Evolutionary conservation across 1,284 basidiomycete genomes (phyloP).

Genomic region (Trichosporon inkin): DNA sequence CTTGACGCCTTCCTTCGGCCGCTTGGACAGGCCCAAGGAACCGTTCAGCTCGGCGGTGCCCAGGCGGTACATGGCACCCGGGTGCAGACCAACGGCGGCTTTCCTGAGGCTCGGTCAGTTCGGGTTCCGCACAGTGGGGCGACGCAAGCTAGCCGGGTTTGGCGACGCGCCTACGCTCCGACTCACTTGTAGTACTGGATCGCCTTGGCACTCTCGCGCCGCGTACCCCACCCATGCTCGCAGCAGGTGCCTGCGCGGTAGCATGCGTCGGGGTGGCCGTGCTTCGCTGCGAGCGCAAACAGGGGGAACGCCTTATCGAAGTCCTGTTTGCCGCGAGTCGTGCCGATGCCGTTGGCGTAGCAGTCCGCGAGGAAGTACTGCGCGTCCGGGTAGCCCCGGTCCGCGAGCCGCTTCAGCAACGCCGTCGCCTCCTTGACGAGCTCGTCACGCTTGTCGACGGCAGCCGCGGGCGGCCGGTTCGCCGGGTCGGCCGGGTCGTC

Average conservation of each 20-base stretch:
- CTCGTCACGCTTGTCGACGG: constrained; percentile 82
- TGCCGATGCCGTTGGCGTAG: constrained; percentile 94
- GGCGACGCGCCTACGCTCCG: not conserved
- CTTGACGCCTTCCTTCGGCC: constrained; percentile 93
- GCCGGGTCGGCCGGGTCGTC: constrained; percentile 24
- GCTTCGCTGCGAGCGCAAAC: constrained; percentile 94
- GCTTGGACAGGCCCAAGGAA: constrained; percentile 78
- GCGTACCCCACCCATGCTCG: constrained; percentile 98
- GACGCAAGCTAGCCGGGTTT: not conserved
- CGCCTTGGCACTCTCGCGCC: constrained; percentile 86
- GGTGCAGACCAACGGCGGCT: constrained; percentile 83
- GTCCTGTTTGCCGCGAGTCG: constrained; percentile 80
- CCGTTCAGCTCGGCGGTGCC: constrained; percentile 96
- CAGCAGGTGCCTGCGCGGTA: constrained; percentile 96
- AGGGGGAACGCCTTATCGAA: constrained; percentile 95
- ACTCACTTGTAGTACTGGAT: constrained; percentile 73
- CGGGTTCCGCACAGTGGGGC: not conserved
- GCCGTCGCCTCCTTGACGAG: constrained; percentile 78
- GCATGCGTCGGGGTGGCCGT: constrained; percentile 93
- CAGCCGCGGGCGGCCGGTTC: constrained; percentile 59
- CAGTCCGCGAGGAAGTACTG: constrained; percentile 98
- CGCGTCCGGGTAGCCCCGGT: constrained; percentile 86
- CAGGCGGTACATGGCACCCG: constrained; percentile 92
- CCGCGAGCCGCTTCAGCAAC: constrained; percentile 83
- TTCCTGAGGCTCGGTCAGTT: constrained; percentile 56